Percentiles rank a stretch among this genome's conserved stretches.
phyloP scores from a whole-genome alignment of 306 rosid species.

The Luffa acutangula region DNA sequence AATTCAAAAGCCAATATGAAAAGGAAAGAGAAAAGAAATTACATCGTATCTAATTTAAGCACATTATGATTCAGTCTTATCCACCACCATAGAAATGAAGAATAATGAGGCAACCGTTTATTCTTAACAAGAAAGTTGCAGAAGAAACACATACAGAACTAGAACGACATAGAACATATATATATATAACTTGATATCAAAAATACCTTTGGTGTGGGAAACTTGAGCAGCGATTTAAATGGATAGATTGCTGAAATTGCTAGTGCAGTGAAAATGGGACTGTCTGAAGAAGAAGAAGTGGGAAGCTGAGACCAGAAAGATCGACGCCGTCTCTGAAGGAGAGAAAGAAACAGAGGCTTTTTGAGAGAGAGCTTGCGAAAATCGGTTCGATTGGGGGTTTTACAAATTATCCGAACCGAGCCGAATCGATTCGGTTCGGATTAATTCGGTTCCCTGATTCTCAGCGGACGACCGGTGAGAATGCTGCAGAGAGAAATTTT shows the following conservation, averaged over 20 bases:
- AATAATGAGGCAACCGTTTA: neutral
- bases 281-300: neutral
- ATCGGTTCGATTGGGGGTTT: neutral
- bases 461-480: too few relatives aligned
- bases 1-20: neutral
- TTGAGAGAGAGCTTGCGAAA: neutral
- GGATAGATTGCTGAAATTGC: neutral
- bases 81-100: neutral
- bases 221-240: neutral
- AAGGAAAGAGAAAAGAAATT: neutral
- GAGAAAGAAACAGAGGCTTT: neutral
- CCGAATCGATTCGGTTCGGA: too few relatives aligned
- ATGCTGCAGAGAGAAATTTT: too few relatives aligned
- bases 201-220: neutral
- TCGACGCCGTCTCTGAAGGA: neutral
- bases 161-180: neutral
- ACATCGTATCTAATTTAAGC: neutral
- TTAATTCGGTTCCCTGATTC: neutral
- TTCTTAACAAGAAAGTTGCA: neutral
- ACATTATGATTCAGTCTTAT: neutral
- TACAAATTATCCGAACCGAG: too few relatives aligned
- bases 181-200: neutral
- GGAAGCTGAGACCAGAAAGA: neutral
- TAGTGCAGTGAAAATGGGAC: neutral
- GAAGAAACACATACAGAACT: neutral